Base-by-base conservation (phyloP, 306 rosid species). In the Prunus salicina region DNA sequence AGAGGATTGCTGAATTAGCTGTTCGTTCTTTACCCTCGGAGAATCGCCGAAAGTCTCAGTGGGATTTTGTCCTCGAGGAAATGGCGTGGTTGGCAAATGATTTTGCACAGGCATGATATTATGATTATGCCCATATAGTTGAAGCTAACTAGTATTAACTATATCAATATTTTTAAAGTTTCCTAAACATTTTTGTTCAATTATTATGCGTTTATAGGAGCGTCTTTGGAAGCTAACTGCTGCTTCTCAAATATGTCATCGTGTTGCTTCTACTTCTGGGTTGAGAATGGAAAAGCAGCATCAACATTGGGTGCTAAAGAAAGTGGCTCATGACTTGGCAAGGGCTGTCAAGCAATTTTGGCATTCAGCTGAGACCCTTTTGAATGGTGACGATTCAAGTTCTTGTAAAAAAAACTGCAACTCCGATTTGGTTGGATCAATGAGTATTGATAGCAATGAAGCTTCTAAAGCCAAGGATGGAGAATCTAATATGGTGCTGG, bases 81-180 rank as follows among this genome's bases (percentile, higher is more conserved):
- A 93, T 96, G 97, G 85, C 94, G 13, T 96, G 99, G 99, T 72
- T 96, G 94, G 98, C 99, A 38, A 96, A 93, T 81, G 99, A 96
- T 96, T 93, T 91, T 89, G 93, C 90, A 0, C 99, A 96, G 98
- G 99, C 87, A 74, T 83, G 80, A 82, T 79, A 81, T 84, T 82
- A 60, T 86, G 71, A 66, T 67, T 72, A 51, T 71, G 22, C 22
- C 52, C 25, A 10, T 66, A 50, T 34, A 6, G 22, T 58, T 5
- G 38, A 18, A 16, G 10, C 24, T 10, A 34, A 34, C 49, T 19
- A 64, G 46, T 34, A 38, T 32, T 27, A 34, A 64, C 62, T 68
- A 12, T 20, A 14, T 49, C 47, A 14, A 1, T 22, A 27, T 3
- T 64, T 43, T 20, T 24, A 16, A 32, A 14, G 55, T 27, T 43